Base-by-base conservation (phyloP, 139 green algal species). In the Zygnema circumcarinatum region DNA sequence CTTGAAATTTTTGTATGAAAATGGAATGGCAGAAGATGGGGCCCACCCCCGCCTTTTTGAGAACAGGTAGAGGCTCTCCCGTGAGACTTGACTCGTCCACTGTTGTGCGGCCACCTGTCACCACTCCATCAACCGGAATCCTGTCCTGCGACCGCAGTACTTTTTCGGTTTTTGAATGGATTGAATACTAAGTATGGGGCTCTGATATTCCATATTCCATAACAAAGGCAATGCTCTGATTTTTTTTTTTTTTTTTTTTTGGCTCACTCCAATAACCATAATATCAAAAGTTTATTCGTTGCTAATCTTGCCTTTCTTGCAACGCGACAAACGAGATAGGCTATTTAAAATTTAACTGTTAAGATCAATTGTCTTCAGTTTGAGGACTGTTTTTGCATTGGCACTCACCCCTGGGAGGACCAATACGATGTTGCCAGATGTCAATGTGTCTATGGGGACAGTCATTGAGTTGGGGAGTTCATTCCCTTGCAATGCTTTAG, bases 11-110 rank as follows among this genome's bases (percentile, higher is more conserved):
- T 25, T 72, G 56, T n/a, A n/a, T n/a, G n/a, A n/a, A n/a, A n/a
- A n/a, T n/a, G n/a, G n/a, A n/a, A n/a, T n/a, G n/a, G n/a, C n/a
- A n/a, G n/a, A n/a, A n/a, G n/a, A n/a, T n/a, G n/a, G n/a, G n/a
- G 41, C 85, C 54, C 38, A 90, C 85, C 67, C 93, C 95, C 29
- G 74, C 54, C 20, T 38, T 2, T 79, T 94, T 95, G 40, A 85
- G 1, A 38, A 96, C 93, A 0, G 90, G 90, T 1, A 91, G 75
- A 0, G 93, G 90, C 78, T 97, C 95, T 1, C 94, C 95, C 0
- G 95, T 98, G 25, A 99, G 90, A 91, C 96, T 95, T 0, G 92
- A 92, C 92, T 99, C 96, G 83, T 99, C 96, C n/a, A 95, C 92
- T 2, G 82, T 88, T 2, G 87, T 92, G 38, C 82, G 74, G 1